phyloP scores from a whole-genome alignment of 2,329 filamentous ascomycete species.

The Colletotrichum chlorophyti region DNA sequence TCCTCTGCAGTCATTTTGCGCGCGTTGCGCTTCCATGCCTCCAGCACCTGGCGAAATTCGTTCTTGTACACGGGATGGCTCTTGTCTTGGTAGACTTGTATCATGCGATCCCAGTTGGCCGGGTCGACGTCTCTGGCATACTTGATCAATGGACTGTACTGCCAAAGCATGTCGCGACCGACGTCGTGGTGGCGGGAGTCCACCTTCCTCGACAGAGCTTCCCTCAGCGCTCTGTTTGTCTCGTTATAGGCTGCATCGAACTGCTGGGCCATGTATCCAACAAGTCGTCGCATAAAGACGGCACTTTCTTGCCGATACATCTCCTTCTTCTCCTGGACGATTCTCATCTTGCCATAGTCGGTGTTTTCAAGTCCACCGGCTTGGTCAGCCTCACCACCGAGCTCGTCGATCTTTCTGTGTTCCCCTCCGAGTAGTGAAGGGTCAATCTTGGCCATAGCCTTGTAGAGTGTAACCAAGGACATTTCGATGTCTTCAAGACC shows the following conservation, averaged over 20 bases:
- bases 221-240: constrained; percentile 69
- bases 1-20: constrained; percentile 80
- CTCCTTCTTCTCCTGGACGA: constrained; percentile 92
- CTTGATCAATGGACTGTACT: constrained; percentile 84
- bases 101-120: constrained; percentile 79
- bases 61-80: constrained; percentile 79
- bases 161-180: constrained; percentile 80
- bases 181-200: constrained; percentile 75
- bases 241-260: constrained; percentile 79
- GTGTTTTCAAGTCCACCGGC: constrained; percentile 54
- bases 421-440: constrained; percentile 71
- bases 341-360: constrained; percentile 88
- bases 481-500: constrained; percentile 81
- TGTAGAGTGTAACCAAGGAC: constrained; percentile 82
- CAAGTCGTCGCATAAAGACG: constrained; percentile 79
- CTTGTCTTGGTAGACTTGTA: constrained; percentile 82
- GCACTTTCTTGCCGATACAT: constrained; percentile 81
- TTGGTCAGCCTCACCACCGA: constrained; percentile 52
- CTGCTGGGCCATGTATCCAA: constrained; percentile 81
- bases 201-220: constrained; percentile 68
- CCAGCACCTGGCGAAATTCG: constrained; percentile 79
- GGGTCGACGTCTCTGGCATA: constrained; percentile 87
- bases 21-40: constrained; percentile 81
- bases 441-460: constrained; percentile 92
- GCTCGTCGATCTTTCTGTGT: constrained; percentile 54